Percentiles rank a stretch among this genome's conserved stretches.
Conservation (phyloP, 1,284 basidiomycete genomes). For the Ganoderma leucocontextum region DNA sequence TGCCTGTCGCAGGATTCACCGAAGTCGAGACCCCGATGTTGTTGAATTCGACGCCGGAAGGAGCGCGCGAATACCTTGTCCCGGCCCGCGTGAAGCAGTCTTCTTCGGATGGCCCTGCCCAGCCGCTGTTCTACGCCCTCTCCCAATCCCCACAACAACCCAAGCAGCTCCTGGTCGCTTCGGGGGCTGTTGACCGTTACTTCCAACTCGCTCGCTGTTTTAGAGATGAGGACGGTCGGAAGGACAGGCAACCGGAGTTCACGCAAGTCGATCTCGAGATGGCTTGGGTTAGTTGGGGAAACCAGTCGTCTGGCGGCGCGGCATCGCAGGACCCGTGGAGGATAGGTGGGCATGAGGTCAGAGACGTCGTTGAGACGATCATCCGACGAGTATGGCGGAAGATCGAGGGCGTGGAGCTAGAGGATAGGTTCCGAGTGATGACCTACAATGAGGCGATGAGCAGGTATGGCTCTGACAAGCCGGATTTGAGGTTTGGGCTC, state of each 20-base stretch:
- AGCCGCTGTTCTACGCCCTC: conserved; percentile 87
- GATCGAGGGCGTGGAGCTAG: conserved; percentile 65
- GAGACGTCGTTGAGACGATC: conserved; percentile 77
- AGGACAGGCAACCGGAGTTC: conserved; percentile 96
- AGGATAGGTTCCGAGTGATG: conserved; percentile 76
- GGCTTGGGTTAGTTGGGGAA: conserved; percentile 90
- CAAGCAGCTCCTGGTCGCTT: conserved; percentile 92
- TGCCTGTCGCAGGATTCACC: conserved; percentile 68
- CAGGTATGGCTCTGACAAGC: conserved; percentile 96
- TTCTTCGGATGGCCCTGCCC: conserved; percentile 22
- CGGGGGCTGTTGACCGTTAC: conserved; percentile 90
- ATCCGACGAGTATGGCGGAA: conserved; percentile 80
- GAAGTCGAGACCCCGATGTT: conserved; percentile 95
- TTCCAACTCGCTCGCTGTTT: conserved; percentile 96
- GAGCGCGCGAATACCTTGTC: conserved; percentile 94
- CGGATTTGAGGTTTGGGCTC: conserved; percentile 88
- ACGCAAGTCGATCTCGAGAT: conserved; percentile 97
- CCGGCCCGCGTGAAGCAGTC: conserved; percentile 70
- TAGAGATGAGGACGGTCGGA: conserved; percentile 93
- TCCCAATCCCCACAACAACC: conserved; percentile 97
- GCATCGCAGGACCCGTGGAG: conserved; percentile 63
- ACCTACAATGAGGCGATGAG: conserved; percentile 89
- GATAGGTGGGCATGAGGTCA: conserved; percentile 85
- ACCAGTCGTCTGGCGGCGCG: conserved; percentile 21
- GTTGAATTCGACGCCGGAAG: conserved; percentile 94